Evolutionary conservation across 208 protist genomes (phyloP).

Genomic region (Borovskyia barvae): DNA sequence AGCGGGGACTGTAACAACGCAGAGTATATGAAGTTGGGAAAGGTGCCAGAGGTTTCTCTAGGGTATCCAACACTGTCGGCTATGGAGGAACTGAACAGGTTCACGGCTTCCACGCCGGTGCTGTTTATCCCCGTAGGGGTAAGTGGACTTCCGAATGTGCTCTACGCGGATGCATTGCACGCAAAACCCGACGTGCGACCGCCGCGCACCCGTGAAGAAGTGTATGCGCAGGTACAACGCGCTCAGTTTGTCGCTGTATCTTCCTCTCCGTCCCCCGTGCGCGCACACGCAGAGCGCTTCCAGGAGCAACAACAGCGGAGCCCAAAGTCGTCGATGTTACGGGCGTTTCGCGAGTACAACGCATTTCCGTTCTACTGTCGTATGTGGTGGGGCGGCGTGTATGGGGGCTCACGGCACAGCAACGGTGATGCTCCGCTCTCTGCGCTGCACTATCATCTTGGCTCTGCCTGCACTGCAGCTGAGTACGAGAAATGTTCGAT

Average conservation of each 20-base stretch:
- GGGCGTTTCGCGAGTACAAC: slow-evolving; percentile 11
- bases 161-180: slow-evolving; percentile 44
- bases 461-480: slow-evolving; percentile 16
- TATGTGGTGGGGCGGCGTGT: slow-evolving; percentile 57
- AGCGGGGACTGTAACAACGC: neutral
- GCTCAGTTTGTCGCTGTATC: slow-evolving; percentile 30
- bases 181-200: slow-evolving; percentile 35
- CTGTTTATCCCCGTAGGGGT: slow-evolving; percentile 51
- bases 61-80: slow-evolving; percentile 19
- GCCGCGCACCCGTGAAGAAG: slow-evolving; percentile 24
- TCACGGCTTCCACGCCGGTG: neutral
- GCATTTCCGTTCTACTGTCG: slow-evolving; percentile 35
- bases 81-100: neutral
- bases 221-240: slow-evolving; percentile 36
- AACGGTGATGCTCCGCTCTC: slow-evolving; percentile 17
- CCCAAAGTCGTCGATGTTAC: neutral
- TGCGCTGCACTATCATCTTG: slow-evolving; percentile 47
- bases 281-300: neutral
- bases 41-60: slow-evolving; percentile 11
- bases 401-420: slow-evolving; percentile 26
- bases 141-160: slow-evolving; percentile 47
- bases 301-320: neutral
- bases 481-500: slow-evolving; percentile 21
- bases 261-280: neutral
- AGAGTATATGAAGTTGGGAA: neutral